Evolutionary conservation across 805 yeast species (phyloP).

Genomic region (Saturnispora saitoi): DNA sequence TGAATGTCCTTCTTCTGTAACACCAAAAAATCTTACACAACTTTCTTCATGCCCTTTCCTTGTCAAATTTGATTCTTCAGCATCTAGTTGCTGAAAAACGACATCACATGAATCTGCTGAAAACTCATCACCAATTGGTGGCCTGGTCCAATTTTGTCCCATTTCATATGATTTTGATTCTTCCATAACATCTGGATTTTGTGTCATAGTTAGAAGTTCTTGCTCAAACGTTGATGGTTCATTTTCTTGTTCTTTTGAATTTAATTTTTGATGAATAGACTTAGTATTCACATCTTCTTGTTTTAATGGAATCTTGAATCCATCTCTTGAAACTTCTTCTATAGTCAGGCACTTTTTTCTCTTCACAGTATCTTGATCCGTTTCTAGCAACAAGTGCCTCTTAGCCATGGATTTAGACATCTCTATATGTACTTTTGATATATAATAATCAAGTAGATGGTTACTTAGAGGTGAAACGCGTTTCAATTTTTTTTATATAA

Average conservation of each 20-base stretch:
- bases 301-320: conserved; percentile 26
- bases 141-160: conserved; percentile 40
- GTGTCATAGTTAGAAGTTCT: conserved; percentile 39
- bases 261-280: conserved; percentile 24
- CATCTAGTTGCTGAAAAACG: conserved; percentile 87
- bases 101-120: conserved; percentile 43
- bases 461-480: background rate
- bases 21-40: conserved; percentile 82
- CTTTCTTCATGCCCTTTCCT: conserved; percentile 39
- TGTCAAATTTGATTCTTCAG: conserved; percentile 61
- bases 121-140: conserved; percentile 43
- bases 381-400: conserved; percentile 8
- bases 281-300: conserved; percentile 17
- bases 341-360: conserved; percentile 10
- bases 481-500: background rate
- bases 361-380: background rate
- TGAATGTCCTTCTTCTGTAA: conserved; percentile 80
- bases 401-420: conserved; percentile 2
- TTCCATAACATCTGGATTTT: conserved; percentile 21
- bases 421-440: background rate
- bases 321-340: conserved; percentile 16
- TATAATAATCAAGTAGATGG: background rate
- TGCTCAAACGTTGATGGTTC: conserved; percentile 45
- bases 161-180: conserved; percentile 14
- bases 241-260: conserved; percentile 21